Conservation (phyloP, 495 filamentous ascomycete genomes). For the Aspergillus heteromorphus region DNA sequence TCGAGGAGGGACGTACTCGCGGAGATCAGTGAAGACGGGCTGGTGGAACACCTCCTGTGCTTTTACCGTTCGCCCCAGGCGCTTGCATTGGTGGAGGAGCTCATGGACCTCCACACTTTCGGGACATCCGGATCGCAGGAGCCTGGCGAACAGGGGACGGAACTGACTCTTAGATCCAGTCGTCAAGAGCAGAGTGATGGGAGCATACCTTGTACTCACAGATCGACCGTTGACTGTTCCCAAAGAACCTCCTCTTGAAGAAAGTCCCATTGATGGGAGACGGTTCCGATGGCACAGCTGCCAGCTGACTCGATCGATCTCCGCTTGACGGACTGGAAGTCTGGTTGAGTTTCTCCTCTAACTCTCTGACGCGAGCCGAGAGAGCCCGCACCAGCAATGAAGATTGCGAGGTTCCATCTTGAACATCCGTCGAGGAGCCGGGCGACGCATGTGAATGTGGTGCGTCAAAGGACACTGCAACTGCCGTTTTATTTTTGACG, state of each 20-base stretch:
- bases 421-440: neutral
- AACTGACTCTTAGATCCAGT: neutral
- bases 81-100: conserved; percentile 2
- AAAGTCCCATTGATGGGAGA: conserved; percentile 1
- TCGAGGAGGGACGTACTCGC: neutral
- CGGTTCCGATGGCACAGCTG: neutral
- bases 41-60: neutral
- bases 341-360: neutral
- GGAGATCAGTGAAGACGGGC: neutral
- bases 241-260: conserved; percentile 5
- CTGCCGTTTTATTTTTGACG: neutral
- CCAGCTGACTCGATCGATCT: neutral
- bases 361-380: neutral
- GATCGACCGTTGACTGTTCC: conserved; percentile 5
- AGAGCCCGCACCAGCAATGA: neutral
- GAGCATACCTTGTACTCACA: neutral
- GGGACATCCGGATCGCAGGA: neutral
- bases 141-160: neutral
- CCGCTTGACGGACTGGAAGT: neutral
- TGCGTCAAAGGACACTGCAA: neutral
- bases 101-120: neutral
- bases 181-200: neutral
- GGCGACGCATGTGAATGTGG: neutral
- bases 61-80: conserved; percentile 6
- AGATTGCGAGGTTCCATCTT: neutral